Evolutionary conservation across 2,329 filamentous ascomycete species (phyloP).

Genomic region (Helotiales sp.): DNA sequence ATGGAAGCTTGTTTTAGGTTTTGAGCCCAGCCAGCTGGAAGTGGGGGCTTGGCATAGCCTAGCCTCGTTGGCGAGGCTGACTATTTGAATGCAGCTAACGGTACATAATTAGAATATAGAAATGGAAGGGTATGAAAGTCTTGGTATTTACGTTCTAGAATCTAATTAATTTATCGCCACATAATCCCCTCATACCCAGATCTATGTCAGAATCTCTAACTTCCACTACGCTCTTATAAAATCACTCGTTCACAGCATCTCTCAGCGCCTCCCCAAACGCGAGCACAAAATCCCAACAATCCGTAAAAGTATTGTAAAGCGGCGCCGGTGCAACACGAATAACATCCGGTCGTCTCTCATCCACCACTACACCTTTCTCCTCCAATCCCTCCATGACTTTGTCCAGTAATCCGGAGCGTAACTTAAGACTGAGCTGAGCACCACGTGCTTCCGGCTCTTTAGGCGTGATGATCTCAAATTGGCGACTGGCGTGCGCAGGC

Average conservation of each 20-base stretch:
- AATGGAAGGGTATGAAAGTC: not conserved
- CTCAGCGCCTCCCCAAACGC: conserved; percentile 47
- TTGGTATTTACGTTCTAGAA: not conserved
- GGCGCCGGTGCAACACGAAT: conserved; percentile 76
- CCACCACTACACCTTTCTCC: conserved; percentile 67
- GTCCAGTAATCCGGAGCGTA: conserved; percentile 65
- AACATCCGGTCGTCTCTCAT: conserved; percentile 77
- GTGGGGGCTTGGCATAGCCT: not conserved
- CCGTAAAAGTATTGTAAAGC: conserved; percentile 73
- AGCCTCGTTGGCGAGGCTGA: conserved; percentile 16
- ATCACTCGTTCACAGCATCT: conserved; percentile 33
- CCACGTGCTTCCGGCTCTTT: conserved; percentile 66
- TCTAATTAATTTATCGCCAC: not conserved
- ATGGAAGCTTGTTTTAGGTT: too few relatives aligned
- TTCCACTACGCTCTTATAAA: too few relatives aligned
- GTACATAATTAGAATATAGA: too few relatives aligned
- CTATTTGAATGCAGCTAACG: not conserved
- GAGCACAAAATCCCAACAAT: conserved; percentile 64
- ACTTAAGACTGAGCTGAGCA: conserved; percentile 72
- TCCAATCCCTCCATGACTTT: conserved; percentile 65
- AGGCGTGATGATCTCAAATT: conserved; percentile 69
- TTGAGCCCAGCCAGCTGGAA: not conserved
- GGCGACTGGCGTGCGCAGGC: conserved; percentile 39
- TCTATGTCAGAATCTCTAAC: not conserved
- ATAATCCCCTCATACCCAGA: not conserved